Evolutionary conservation across 495 filamentous ascomycete genomes (phyloP).

Genomic region (Amniculicola lignicola): DNA sequence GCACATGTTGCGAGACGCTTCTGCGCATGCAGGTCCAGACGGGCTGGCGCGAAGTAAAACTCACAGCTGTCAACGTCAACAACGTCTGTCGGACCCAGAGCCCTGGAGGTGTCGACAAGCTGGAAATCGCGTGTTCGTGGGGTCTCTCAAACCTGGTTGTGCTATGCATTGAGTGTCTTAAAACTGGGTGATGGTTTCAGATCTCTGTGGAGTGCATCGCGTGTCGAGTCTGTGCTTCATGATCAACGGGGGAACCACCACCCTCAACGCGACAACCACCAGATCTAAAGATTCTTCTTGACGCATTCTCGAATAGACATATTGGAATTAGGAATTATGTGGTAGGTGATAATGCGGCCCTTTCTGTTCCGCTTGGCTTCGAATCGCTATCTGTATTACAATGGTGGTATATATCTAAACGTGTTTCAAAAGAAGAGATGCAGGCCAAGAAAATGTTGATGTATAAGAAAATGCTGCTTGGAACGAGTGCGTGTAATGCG

Average conservation of each 20-base stretch:
- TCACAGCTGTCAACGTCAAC: not conserved
- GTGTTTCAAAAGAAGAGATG: constrained; percentile 21
- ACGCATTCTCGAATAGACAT: not conserved
- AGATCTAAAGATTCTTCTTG: not conserved
- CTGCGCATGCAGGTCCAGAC: too few species aligned
- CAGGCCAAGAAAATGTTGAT: too few species aligned
- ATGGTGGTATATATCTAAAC: constrained; percentile 18
- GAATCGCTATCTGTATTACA: constrained; percentile 20
- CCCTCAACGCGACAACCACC: not conserved
- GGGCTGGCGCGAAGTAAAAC: not conserved
- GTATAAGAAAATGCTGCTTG: constrained; percentile 15
- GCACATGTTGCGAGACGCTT: not conserved
- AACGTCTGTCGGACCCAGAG: not conserved
- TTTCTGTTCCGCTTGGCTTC: not conserved
- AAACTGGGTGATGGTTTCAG: constrained; percentile 23
- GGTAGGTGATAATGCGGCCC: not conserved
- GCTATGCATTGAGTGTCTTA: constrained; percentile 23
- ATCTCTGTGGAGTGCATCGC: constrained; percentile 8
- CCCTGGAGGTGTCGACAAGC: not conserved
- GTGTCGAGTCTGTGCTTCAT: constrained; percentile 29
- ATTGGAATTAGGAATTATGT: constrained; percentile 12
- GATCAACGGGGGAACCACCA: not conserved
- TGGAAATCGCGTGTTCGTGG: not conserved
- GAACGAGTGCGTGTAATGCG: constrained; percentile 19
- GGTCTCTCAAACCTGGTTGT: constrained; percentile 3